These are phyloP conservation scores for Exophiala xenobiotica DNA, from an alignment of 2,329 filamentous ascomycete species.

Conservation along the genomic window DNA sequence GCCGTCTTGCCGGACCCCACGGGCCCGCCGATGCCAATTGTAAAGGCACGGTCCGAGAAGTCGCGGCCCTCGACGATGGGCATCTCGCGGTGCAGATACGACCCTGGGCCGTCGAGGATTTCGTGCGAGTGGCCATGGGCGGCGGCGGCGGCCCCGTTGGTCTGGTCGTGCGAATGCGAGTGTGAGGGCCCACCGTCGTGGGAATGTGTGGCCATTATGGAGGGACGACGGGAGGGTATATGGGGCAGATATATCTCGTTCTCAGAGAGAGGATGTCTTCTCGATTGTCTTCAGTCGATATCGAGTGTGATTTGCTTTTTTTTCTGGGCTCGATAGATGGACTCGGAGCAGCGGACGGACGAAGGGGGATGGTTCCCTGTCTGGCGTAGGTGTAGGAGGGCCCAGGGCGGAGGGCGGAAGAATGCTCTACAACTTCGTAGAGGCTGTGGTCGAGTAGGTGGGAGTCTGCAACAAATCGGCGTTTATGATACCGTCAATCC, in stretches of 20 bases:
- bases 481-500: too few species aligned
- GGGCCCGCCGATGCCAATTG: constrained; percentile 94
- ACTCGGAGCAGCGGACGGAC: constrained; percentile 10
- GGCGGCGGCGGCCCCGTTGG: constrained; percentile 38
- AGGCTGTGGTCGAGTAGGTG: too few species aligned
- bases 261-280: too few species aligned
- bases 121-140: constrained; percentile 92
- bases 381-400: background rate
- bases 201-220: constrained; percentile 28
- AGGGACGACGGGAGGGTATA: too few species aligned
- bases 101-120: constrained; percentile 89
- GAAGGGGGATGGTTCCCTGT: background rate
- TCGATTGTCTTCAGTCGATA: too few species aligned
- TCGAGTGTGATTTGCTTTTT: background rate
- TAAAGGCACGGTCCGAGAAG: constrained; percentile 89
- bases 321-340: background rate
- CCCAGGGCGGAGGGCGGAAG: too few species aligned
- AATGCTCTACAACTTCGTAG: too few species aligned
- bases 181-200: constrained; percentile 37
- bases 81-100: constrained; percentile 86
- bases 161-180: constrained; percentile 44
- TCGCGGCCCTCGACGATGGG: constrained; percentile 84
- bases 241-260: too few species aligned
- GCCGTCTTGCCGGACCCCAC: constrained; percentile 97
- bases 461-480: too few species aligned